Evolutionary conservation across 2,329 filamentous ascomycete genomes (phyloP).

Genomic region (Teratosphaeria zuluensis): DNA sequence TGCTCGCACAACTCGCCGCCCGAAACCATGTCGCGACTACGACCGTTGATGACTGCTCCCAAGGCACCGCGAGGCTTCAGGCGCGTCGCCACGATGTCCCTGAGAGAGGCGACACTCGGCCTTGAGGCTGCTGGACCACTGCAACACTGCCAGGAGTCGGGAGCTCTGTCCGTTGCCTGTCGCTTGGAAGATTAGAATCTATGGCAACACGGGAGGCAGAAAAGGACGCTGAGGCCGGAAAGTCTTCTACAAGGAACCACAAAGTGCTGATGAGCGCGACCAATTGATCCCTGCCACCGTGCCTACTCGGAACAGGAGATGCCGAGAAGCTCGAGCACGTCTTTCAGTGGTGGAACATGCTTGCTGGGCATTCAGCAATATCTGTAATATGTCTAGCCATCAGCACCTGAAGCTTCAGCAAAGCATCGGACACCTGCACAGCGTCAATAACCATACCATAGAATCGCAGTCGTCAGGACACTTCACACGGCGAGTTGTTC

Average conservation of each 20-base stretch:
- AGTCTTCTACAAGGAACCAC: conserved; percentile 49
- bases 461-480: conserved; percentile 6
- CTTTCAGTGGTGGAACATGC: neutral
- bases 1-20: conserved; percentile 40
- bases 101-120: conserved; percentile 60
- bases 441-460: neutral
- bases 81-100: conserved; percentile 64
- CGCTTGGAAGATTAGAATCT: conserved; percentile 42
- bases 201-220: conserved; percentile 1
- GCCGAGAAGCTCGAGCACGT: neutral
- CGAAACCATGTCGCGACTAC: conserved; percentile 50
- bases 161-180: conserved; percentile 58
- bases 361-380: conserved; percentile 32
- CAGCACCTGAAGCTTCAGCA: conserved; percentile 57
- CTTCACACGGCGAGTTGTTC: conserved; percentile 21
- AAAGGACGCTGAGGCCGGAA: conserved; percentile 19
- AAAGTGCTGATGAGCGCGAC: conserved; percentile 51
- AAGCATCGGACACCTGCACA: conserved; percentile 57
- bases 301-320: conserved; percentile 8
- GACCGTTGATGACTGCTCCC: conserved; percentile 56
- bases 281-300: neutral
- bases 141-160: conserved; percentile 51
- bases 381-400: conserved; percentile 58
- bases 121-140: conserved; percentile 55
- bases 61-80: conserved; percentile 53